A percentile compares a stretch with the other conserved stretches of the same genome.
Conservation (phyloP, 768 basidiomycete species). For the Phanerochaete carnosa region DNA sequence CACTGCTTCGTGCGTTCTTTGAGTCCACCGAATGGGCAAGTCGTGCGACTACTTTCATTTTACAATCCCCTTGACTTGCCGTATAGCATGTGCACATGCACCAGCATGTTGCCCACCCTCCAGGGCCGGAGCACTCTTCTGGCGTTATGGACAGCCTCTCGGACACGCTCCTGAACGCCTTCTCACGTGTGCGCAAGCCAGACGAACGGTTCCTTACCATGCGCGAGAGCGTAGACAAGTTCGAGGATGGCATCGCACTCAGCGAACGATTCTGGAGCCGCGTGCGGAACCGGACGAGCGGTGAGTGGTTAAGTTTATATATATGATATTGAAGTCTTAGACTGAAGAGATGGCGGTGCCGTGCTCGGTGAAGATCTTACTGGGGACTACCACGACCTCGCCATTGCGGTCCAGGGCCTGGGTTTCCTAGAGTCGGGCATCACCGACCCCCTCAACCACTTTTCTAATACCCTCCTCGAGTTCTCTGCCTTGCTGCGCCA, state of each 20-base stretch:
- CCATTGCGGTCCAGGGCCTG: slow-evolving; percentile 92
- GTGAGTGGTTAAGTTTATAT: slow-evolving; percentile 48
- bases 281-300: slow-evolving; percentile 77
- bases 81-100: slow-evolving; percentile 93
- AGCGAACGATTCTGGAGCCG: slow-evolving; percentile 83
- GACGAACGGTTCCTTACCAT: slow-evolving; percentile 94
- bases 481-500: slow-evolving; percentile 90
- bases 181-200: slow-evolving; percentile 92
- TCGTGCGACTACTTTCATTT: slow-evolving; percentile 1
- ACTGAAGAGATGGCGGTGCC: slow-evolving; percentile 81
- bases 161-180: slow-evolving; percentile 94
- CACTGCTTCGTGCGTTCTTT: slow-evolving; percentile 90
- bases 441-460: slow-evolving; percentile 95
- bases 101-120: slow-evolving; percentile 90
- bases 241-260: slow-evolving; percentile 85
- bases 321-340: slow-evolving; percentile 41
- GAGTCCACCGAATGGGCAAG: slow-evolving; percentile 98
- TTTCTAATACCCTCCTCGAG: slow-evolving; percentile 93
- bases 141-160: slow-evolving; percentile 93
- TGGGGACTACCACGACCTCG: slow-evolving; percentile 95
- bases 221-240: slow-evolving; percentile 91
- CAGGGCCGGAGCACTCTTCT: slow-evolving; percentile 72
- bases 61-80: slow-evolving; percentile 5
- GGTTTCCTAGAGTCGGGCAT: slow-evolving; percentile 98
- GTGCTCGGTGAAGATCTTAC: slow-evolving; percentile 91